phyloP scores from a whole-genome alignment of 164 flowering plant genomes.

The Tetrastigma voinierianum region DNA sequence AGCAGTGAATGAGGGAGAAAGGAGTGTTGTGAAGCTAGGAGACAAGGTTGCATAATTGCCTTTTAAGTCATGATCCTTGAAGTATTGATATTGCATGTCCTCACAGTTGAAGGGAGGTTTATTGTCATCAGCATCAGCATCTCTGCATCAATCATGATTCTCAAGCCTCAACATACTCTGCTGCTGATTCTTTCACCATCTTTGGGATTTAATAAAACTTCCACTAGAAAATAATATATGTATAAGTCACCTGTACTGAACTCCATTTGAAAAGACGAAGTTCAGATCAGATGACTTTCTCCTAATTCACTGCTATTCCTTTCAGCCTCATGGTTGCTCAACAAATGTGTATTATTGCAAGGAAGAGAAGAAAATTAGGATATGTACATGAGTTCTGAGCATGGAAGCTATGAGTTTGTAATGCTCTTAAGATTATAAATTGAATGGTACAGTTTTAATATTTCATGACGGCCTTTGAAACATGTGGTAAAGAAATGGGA shows the following conservation, averaged over 20 bases:
- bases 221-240: neutral
- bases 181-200: no score
- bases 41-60: slow-evolving; percentile 1
- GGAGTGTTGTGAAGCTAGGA: slow-evolving; percentile 9
- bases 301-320: neutral
- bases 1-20: neutral
- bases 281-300: neutral
- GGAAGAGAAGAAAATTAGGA: slow-evolving; percentile 2
- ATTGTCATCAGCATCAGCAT: slow-evolving; percentile 13
- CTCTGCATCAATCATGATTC: slow-evolving; percentile 18
- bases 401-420: neutral
- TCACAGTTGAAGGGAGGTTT: neutral
- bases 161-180: slow-evolving; percentile 3
- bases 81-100: neutral
- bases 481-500: no score
- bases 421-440: neutral
- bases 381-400: neutral
- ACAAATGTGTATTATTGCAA: neutral
- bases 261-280: slow-evolving; percentile 1
- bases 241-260: slow-evolving; percentile 3
- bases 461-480: no score
- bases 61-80: neutral
- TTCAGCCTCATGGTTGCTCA: slow-evolving; percentile 19
- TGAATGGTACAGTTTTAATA: no score
- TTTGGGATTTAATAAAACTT: no score